Base-by-base conservation (phyloP, 306 rosid species). In the Quercus agrifolia region DNA sequence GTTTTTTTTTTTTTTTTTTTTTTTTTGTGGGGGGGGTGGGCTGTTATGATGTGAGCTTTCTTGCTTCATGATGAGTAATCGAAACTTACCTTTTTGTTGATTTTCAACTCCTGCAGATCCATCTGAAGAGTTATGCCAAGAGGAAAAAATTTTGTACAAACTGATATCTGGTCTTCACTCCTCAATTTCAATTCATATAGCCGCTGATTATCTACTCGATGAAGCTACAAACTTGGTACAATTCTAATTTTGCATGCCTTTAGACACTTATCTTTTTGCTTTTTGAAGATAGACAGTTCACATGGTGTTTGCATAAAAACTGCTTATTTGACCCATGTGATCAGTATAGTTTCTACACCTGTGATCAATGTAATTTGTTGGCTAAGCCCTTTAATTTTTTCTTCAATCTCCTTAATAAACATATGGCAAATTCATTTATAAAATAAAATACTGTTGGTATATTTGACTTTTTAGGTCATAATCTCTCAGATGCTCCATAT, bases 91-190 rank as follows among this genome's bases (percentile, higher is more conserved):
- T 19, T 62, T 62, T 13, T 28, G 31, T 62, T 44, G 35, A 70
- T 38, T 5, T 80, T 12, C 73, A 49, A 71, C 76, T 79, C 81
- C 15, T 84, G 77, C 79, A 90, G 97, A 91, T 89, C 91, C 91
- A 5, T 90, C 94, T n/a, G 90, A 91, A 86, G 97, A 90, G 79
- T 87, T 79, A 56, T 93, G 98, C 75, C 89, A 93, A 74, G 99
- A 93, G 85, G 96, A 95, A 79, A 91, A 67, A 75, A 87, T 95
- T 71, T 83, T 95, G 89, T 95, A 91, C 91, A 95, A 93, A 83
- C 77, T 95, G 94, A 95, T 95, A 85, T 95, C 99, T 14, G 99
- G 99, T 83, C 94, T 95, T 79, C 99, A 95, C 85, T 91, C 99
- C 73, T 95, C 99, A 70, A 95, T 95, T 81, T 93, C 99, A 20